Evolutionary conservation across 139 green algal species (phyloP).

Genomic region (Parachlorella kessleri): DNA sequence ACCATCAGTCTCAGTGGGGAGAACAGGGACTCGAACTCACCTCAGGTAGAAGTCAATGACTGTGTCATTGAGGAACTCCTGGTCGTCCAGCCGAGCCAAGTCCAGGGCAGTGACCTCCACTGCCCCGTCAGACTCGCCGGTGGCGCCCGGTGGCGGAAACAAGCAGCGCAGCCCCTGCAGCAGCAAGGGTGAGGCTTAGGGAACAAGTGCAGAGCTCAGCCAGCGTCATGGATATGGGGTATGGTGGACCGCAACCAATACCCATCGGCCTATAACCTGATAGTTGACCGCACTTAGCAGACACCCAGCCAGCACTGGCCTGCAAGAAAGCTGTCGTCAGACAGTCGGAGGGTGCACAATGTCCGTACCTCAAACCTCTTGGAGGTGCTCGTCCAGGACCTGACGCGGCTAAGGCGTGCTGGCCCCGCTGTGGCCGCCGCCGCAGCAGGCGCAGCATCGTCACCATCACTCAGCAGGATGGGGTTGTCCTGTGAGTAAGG

Average conservation of each 20-base stretch:
- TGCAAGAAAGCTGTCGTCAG: background rate
- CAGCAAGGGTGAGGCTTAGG: background rate
- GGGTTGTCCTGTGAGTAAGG: background rate
- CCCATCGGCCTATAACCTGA: background rate
- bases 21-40: constrained; percentile 27
- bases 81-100: constrained; percentile 66
- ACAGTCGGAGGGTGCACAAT: background rate
- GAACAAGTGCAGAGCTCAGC: background rate
- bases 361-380: too few relatives aligned
- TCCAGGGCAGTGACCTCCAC: constrained; percentile 70
- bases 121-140: constrained; percentile 42
- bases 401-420: too few relatives aligned
- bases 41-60: constrained; percentile 93
- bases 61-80: constrained; percentile 94
- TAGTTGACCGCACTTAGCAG: background rate
- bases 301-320: background rate
- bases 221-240: background rate
- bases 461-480: background rate
- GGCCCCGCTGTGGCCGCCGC: background rate
- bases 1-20: background rate
- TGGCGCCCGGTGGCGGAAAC: constrained; percentile 36
- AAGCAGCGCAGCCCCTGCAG: constrained; percentile 51
- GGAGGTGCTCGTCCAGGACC: too few relatives aligned
- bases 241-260: background rate
- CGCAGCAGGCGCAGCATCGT: background rate